Conservation (phyloP, 495 filamentous ascomycete genomes). For the Xylaria flabelliformis region DNA sequence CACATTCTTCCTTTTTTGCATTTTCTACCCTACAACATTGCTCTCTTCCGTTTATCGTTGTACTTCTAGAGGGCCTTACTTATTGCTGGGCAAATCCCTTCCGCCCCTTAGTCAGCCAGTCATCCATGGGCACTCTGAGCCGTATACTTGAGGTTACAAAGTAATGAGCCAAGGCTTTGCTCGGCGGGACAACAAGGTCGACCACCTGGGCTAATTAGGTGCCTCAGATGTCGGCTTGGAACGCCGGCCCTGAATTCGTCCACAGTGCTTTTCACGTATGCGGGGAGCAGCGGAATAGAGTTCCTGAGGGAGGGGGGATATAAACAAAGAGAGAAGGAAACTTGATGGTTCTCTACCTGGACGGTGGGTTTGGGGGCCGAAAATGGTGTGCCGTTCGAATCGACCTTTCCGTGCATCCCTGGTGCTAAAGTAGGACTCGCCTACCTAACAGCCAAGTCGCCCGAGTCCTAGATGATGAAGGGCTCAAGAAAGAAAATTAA, state of each 20-base stretch:
- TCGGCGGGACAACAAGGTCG: background rate
- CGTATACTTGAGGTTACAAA: background rate
- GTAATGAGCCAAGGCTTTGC: background rate
- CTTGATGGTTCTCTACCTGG: background rate
- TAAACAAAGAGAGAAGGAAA: background rate
- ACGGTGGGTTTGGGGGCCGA: conserved; percentile 21
- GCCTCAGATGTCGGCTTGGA: background rate
- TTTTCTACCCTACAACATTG: background rate
- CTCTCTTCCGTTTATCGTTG: background rate
- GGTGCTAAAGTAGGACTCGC: background rate
- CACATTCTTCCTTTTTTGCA: background rate
- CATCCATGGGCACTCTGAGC: background rate
- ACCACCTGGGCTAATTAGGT: conserved; percentile 14
- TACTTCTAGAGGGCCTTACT: background rate
- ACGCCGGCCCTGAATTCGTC: background rate
- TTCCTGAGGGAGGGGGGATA: background rate
- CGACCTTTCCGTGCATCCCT: background rate
- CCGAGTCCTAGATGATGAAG: background rate
- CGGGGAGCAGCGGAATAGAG: background rate
- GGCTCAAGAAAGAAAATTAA: background rate
- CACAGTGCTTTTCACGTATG: conserved; percentile 2
- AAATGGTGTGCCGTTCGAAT: conserved; percentile 6
- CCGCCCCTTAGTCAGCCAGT: background rate
- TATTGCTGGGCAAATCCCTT: background rate
- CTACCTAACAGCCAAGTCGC: background rate